Percentiles rank a stretch among this genome's conserved stretches.
These are phyloP conservation scores for Daldinia childiae DNA, from an alignment of 495 filamentous ascomycete genomes.

Conservation along the genomic window DNA sequence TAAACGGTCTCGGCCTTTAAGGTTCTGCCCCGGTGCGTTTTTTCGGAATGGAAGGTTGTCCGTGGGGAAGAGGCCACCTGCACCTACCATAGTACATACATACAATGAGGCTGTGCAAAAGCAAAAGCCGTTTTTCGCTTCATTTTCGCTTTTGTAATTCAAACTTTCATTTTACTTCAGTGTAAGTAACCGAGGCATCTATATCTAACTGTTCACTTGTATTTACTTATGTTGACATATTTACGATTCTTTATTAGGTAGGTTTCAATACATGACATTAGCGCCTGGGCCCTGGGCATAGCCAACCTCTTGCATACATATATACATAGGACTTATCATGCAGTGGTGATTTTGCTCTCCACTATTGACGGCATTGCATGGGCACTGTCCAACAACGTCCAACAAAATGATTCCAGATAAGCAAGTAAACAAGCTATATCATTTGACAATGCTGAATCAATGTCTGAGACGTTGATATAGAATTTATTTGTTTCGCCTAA, in stretches of 20 bases:
- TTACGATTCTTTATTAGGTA: background rate
- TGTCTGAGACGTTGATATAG: background rate
- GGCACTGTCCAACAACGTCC: background rate
- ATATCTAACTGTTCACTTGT: background rate
- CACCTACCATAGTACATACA: too few relatives aligned
- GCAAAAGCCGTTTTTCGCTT: slow-evolving; percentile 28
- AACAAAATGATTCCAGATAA: background rate
- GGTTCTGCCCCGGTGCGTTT: background rate
- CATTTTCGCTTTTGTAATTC: slow-evolving; percentile 1
- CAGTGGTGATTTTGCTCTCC: background rate
- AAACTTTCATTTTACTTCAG: background rate
- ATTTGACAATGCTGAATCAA: background rate
- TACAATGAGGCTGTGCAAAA: slow-evolving; percentile 34
- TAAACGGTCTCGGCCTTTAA: slow-evolving; percentile 14
- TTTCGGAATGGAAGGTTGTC: background rate
- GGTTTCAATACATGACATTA: slow-evolving; percentile 7
- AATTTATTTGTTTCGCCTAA: background rate
- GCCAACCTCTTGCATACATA: background rate
- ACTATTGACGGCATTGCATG: background rate
- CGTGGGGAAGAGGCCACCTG: slow-evolving; percentile 13
- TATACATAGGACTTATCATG: background rate
- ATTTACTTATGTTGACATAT: background rate
- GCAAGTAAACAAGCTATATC: background rate
- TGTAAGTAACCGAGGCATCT: background rate
- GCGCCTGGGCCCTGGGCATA: slow-evolving; percentile 9